These are phyloP conservation scores for Colletotrichum sojae DNA, from an alignment of 2,329 filamentous ascomycete genomes.

Conservation along the genomic window DNA sequence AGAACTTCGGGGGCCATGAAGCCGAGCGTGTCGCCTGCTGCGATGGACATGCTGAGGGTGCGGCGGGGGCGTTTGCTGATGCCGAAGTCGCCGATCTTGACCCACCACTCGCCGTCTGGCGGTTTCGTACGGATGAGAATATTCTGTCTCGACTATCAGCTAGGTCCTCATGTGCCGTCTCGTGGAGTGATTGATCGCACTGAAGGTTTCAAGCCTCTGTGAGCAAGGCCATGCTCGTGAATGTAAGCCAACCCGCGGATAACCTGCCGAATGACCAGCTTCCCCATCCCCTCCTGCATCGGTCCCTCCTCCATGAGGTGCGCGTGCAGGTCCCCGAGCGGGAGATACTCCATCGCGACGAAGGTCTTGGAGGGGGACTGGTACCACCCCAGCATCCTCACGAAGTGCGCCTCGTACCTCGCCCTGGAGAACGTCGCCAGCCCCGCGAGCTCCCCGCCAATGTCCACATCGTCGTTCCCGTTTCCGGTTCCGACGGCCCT, in stretches of 20 bases:
- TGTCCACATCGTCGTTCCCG: constrained; percentile 1
- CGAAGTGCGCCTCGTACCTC: constrained; percentile 20
- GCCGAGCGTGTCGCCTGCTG: background rate
- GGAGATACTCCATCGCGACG: constrained; percentile 18
- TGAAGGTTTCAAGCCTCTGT: constrained; percentile 18
- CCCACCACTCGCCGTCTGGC: constrained; percentile 15
- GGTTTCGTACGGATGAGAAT: constrained; percentile 10
- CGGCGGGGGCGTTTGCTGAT: constrained; percentile 17
- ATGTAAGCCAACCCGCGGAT: constrained; percentile 17
- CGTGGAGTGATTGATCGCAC: too few relatives aligned
- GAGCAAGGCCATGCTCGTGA: constrained; percentile 7
- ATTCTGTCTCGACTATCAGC: too few relatives aligned
- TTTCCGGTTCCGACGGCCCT: background rate
- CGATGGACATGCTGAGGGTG: constrained; percentile 12
- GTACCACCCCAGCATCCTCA: constrained; percentile 16
- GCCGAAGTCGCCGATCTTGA: constrained; percentile 25
- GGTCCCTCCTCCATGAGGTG: constrained; percentile 14
- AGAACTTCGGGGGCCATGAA: constrained; percentile 21
- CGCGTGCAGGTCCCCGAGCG: constrained; percentile 6
- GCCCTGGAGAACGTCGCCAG: background rate
- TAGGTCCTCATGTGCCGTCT: too few relatives aligned
- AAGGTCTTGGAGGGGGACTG: constrained; percentile 18
- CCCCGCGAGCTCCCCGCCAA: constrained; percentile 10
- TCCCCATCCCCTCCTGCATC: background rate
- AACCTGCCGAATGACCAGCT: constrained; percentile 19